Evolutionary conservation across 2,329 filamentous ascomycete species (phyloP), one percentile per base, ranked within the genome.

Genomic region (Trichoderma harzianum): DNA sequence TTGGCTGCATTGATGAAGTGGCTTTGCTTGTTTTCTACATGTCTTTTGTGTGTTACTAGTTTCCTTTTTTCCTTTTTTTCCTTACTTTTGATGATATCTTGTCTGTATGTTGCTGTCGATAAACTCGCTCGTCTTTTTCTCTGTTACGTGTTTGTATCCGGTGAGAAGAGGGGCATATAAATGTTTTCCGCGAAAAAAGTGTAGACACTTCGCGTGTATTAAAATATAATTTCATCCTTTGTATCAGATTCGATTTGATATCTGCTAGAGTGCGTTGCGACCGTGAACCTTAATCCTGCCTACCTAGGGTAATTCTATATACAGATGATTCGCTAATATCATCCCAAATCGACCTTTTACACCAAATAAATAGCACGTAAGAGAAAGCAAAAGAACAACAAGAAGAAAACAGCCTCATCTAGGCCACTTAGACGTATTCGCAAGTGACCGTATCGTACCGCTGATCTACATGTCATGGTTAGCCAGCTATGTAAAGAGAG

Each of bases 381-480:
- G 12, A 60, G 28, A 10, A 47, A 47, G 39, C 36, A 67, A 18
- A 67, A 71, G 18, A 32, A 21, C n/a, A 21, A 51, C 6, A 26
- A 30, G n/a, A 18, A 18, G 21, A 24, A 24, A 5, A 18, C 4
- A 5, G 55, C 8, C 32, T 5, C 18, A 39, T 62, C 53, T 66
- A 34, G 36, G 11, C 16, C 18, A n/a, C 60, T 70, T 73, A 84
- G 65, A 83, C 82, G 70, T 84, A 85, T 71, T 84, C 83, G 36
- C 82, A 81, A 24, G 79, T 82, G 30, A 85, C 82, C 0, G 82
- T 81, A 64, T 81, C 79, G 73, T 84, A 84, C 70, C 82, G 77
- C 67, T 81, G 78, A 66, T 78, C 81, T 83, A 53, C 58, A 30
- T 51, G n/a, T 24, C 39, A 28, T 47, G 32, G 66, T 69, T 39